phyloP scores from a whole-genome alignment of 345 rosid species.

The Syzygium oleosum region DNA sequence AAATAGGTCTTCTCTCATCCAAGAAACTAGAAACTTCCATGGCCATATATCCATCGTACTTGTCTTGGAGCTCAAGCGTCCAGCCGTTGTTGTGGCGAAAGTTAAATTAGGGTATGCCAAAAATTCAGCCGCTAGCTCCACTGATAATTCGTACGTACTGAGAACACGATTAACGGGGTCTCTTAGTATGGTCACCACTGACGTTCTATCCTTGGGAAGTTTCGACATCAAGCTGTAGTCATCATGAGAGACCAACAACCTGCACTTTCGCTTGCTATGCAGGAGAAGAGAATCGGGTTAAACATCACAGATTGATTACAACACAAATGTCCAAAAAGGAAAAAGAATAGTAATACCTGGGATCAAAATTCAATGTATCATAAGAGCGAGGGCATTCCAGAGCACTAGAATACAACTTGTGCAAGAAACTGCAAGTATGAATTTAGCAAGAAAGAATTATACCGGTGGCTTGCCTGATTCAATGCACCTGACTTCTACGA shows the following conservation, averaged over 20 bases:
- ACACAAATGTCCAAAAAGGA: neutral
- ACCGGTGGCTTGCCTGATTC: neutral
- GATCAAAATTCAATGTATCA: constrained; percentile 83
- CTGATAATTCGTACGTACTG: constrained; percentile 87
- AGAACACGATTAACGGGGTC: constrained; percentile 84
- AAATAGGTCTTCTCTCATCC: constrained; percentile 96
- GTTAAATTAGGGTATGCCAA: constrained; percentile 87
- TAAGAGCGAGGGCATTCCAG: constrained; percentile 91
- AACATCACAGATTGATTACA: neutral
- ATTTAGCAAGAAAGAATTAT: constrained; percentile 1
- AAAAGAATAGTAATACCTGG: constrained; percentile 36
- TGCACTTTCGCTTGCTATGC: constrained; percentile 67
- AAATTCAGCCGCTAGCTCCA: constrained; percentile 93
- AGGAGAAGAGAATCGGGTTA: neutral
- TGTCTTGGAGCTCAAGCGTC: constrained; percentile 43
- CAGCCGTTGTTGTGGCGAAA: constrained; percentile 56
- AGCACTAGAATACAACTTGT: constrained; percentile 51
- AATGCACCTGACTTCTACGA: neutral
- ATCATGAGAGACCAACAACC: constrained; percentile 82
- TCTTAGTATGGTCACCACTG: constrained; percentile 84
- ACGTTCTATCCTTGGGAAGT: constrained; percentile 72
- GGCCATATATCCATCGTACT: constrained; percentile 98
- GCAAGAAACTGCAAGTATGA: constrained; percentile 67
- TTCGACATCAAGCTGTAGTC: constrained; percentile 88
- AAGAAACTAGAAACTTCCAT: constrained; percentile 90